Percentiles rank a stretch among this genome's conserved stretches.
These are phyloP conservation scores for Schizophyllum amplum DNA, from an alignment of 1,284 basidiomycete genomes.

Conservation along the genomic window DNA sequence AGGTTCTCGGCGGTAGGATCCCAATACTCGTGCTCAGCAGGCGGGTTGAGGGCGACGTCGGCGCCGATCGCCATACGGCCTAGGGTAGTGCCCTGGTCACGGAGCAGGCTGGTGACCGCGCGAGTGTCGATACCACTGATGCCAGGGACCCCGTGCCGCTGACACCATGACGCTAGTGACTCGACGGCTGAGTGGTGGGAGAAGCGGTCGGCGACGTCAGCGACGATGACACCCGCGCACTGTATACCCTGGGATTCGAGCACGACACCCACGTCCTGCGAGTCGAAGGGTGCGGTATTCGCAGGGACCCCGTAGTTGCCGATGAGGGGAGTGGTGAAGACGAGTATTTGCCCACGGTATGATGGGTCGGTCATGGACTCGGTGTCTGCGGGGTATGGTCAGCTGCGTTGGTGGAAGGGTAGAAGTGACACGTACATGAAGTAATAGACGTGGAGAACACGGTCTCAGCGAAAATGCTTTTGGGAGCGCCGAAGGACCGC, in stretches of 20 bases:
- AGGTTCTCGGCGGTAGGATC: slow-evolving; percentile 91
- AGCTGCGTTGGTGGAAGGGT: slow-evolving; percentile 6
- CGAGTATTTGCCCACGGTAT: slow-evolving; percentile 95
- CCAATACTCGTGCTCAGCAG: slow-evolving; percentile 72
- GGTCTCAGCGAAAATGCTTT: slow-evolving; percentile 91
- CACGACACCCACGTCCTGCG: slow-evolving; percentile 81
- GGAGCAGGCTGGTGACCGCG: slow-evolving; percentile 88
- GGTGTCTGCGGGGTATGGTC: slow-evolving; percentile 59
- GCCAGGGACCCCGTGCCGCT: slow-evolving; percentile 84
- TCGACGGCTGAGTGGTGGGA: slow-evolving; percentile 95
- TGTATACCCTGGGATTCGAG: slow-evolving; percentile 90
- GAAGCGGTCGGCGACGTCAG: slow-evolving; percentile 91
- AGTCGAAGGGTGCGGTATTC: slow-evolving; percentile 71
- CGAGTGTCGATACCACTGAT: slow-evolving; percentile 97
- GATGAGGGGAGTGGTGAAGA: slow-evolving; percentile 97
- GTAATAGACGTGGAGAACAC: slow-evolving; percentile 99
- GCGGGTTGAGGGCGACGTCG: slow-evolving; percentile 58
- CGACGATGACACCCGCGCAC: slow-evolving; percentile 89
- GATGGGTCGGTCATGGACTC: slow-evolving; percentile 99
- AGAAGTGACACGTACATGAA: slow-evolving; percentile 57
- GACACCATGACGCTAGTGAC: slow-evolving; percentile 91
- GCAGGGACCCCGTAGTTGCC: slow-evolving; percentile 96
- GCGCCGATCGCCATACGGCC: slow-evolving; percentile 83
- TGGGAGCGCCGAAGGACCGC: slow-evolving; percentile 83
- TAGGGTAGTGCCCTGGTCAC: slow-evolving; percentile 96